phyloP scores from a whole-genome alignment of 1,284 basidiomycete genomes.

The Boletus austroedulis region DNA sequence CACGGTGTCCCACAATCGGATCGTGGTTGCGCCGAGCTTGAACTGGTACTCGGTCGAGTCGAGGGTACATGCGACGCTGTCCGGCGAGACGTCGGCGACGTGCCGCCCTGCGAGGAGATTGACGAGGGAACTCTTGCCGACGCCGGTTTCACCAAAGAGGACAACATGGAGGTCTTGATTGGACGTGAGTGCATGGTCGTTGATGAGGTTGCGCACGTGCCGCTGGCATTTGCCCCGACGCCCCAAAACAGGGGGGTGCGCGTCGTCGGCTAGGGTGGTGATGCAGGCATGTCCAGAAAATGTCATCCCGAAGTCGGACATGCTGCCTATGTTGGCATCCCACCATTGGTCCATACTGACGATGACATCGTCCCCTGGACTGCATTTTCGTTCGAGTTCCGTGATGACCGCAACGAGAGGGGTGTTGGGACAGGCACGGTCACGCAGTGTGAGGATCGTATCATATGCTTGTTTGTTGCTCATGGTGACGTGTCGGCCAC shows the following conservation, averaged over 20 bases:
- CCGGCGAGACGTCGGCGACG: constrained; percentile 26
- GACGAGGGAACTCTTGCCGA: constrained; percentile 36
- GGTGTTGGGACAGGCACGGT: constrained; percentile 15
- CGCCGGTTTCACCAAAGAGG: constrained; percentile 36
- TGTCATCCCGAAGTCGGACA: constrained; percentile 10
- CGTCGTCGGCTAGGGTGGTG: constrained; percentile 27
- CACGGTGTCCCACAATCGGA: constrained; percentile 35
- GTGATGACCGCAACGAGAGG: constrained; percentile 35
- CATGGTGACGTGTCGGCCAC: too few relatives aligned
- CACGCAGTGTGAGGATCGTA: constrained; percentile 19
- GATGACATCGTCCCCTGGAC: too few relatives aligned
- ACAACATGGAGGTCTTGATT: constrained; percentile 30
- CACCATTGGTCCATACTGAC: constrained; percentile 39
- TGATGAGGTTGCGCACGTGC: constrained; percentile 22
- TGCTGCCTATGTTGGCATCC: constrained; percentile 14
- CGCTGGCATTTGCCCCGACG: constrained; percentile 20
- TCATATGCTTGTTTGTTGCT: constrained; percentile 25
- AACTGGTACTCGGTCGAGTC: constrained; percentile 28
- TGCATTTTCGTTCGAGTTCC: constrained; percentile 33
- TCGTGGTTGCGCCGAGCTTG: constrained; percentile 17
- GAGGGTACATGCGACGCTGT: constrained; percentile 29
- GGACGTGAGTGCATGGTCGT: too few relatives aligned
- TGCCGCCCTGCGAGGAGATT: constrained; percentile 31
- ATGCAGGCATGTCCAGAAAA: constrained; percentile 27
- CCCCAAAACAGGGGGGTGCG: constrained; percentile 20